Conservation (phyloP, 1,284 basidiomycete genomes). For the Apiotrichum akiyoshidainum region DNA sequence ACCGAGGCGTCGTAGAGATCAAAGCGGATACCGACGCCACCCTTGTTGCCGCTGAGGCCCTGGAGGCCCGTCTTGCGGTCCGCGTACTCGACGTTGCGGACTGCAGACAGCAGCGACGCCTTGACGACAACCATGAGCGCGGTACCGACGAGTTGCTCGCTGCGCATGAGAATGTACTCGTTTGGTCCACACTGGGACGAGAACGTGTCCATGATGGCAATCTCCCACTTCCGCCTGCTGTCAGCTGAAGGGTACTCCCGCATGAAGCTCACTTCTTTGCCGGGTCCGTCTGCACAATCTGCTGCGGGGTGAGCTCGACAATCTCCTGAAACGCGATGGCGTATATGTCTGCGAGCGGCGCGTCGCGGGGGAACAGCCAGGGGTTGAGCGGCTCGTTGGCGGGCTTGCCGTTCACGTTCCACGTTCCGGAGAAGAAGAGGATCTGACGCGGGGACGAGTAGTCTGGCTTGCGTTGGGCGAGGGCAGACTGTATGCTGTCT, state of each 20-base stretch:
- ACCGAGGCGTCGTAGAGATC: slow-evolving; percentile 86
- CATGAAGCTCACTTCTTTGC: slow-evolving; percentile 70
- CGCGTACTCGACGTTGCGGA: slow-evolving; percentile 86
- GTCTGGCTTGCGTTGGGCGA: slow-evolving; percentile 69
- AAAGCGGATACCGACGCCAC: slow-evolving; percentile 87
- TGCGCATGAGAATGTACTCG: slow-evolving; percentile 81
- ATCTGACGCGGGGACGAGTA: slow-evolving; percentile 77
- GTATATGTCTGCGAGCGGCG: slow-evolving; percentile 68
- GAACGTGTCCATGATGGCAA: slow-evolving; percentile 73
- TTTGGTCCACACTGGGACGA: slow-evolving; percentile 62
- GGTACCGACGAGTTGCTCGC: slow-evolving; percentile 92
- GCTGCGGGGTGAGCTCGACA: slow-evolving; percentile 91
- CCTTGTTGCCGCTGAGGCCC: slow-evolving; percentile 97
- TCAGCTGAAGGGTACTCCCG: not conserved
- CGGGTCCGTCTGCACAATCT: slow-evolving; percentile 93
- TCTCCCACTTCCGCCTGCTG: slow-evolving; percentile 78
- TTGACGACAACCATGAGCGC: slow-evolving; percentile 84
- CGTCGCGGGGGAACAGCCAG: slow-evolving; percentile 74
- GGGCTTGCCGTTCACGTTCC: slow-evolving; percentile 87
- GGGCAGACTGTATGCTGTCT: slow-evolving; percentile 70
- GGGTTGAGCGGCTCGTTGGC: slow-evolving; percentile 78
- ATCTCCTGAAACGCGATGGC: slow-evolving; percentile 97
- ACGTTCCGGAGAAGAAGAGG: slow-evolving; percentile 82
- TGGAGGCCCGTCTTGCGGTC: slow-evolving; percentile 94
- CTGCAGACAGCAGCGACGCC: slow-evolving; percentile 67